Percentiles rank a stretch among this genome's conserved stretches.
These are phyloP conservation scores for Coemansia sp. DNA, from an alignment of 192 early-diverging fungal genomes.

Conservation along the genomic window DNA sequence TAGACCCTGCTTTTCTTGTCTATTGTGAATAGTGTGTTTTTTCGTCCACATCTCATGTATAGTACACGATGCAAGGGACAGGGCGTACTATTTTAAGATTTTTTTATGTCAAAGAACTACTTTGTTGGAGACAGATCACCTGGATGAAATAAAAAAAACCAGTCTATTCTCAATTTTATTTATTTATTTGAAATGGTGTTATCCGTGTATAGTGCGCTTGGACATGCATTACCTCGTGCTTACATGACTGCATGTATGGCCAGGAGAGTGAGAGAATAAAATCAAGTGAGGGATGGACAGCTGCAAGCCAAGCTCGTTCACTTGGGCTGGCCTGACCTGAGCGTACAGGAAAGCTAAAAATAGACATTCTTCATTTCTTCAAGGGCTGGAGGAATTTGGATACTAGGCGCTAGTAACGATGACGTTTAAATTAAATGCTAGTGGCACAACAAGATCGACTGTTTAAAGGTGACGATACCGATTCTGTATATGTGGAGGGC, in stretches of 20 bases:
- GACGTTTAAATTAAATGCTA: not conserved
- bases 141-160: not conserved
- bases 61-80: slow-evolving; percentile 25
- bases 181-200: not conserved
- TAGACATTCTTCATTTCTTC: not conserved
- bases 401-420: not conserved
- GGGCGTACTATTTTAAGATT: slow-evolving; percentile 1
- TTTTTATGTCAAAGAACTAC: not conserved
- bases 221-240: slow-evolving; percentile 1
- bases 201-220: not conserved
- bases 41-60: not conserved
- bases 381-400: not conserved
- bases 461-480: not conserved
- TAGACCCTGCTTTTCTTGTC: not conserved
- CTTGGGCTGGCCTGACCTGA: slow-evolving; percentile 4
- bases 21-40: not conserved
- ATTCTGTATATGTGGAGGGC: no score
- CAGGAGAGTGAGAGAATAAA: not conserved
- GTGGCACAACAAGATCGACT: slow-evolving; percentile 1
- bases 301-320: not conserved
- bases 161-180: not conserved
- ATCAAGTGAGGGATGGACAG: not conserved
- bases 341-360: not conserved
- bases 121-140: not conserved
- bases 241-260: not conserved